Evolutionary conservation across 805 yeast species (phyloP), one percentile per base, ranked within the genome.

Genomic region (Starmerella sp.): DNA sequence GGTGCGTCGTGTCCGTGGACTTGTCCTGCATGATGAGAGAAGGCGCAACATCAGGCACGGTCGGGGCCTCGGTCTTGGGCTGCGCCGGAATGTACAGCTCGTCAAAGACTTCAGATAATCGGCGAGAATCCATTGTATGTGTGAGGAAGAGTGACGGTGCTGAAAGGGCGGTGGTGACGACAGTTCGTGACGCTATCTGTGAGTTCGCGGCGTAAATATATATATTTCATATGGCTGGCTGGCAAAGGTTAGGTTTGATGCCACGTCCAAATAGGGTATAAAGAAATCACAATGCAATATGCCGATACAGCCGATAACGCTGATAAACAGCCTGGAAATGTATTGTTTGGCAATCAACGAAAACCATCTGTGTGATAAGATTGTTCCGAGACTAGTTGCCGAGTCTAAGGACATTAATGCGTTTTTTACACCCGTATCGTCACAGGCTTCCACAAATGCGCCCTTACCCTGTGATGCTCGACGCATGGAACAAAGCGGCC

Each of bases 1-100:
- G 74, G 55, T 72, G 75, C 3, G 74, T 69, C 30, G 75, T 69
- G 65, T 79, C 83, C 13, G 81, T 77, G 60, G 75, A 76, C 53
- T 69, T 68, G 66, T 79, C 83, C 65, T 77, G 81, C 67, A 79
- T 78, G 52, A 79, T 77, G 53, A 79, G 68, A 52, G 82, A 76
- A 3, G 83, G 83, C 55, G 77, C 83, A 64, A 77, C 77, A 38
- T 67, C 65, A 17, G 83, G 82, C 9, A 78, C 72, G 34, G 55
- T 49, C 31, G 63, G 62, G 11, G 64, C 57, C 17, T 46, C 34
- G 15, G 47, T 54, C 47, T 54, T 50, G 29, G 65, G 64, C 13
- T 58, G 43, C 7, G 73, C 69, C 4, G 83, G 83, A 55, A 79
- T 75, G 63, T 78, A 79, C 34, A 74, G 69, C 65, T 72, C 73